Conservation (phyloP, 2,329 filamentous ascomycete genomes). For the Rhinocladiella similis region DNA sequence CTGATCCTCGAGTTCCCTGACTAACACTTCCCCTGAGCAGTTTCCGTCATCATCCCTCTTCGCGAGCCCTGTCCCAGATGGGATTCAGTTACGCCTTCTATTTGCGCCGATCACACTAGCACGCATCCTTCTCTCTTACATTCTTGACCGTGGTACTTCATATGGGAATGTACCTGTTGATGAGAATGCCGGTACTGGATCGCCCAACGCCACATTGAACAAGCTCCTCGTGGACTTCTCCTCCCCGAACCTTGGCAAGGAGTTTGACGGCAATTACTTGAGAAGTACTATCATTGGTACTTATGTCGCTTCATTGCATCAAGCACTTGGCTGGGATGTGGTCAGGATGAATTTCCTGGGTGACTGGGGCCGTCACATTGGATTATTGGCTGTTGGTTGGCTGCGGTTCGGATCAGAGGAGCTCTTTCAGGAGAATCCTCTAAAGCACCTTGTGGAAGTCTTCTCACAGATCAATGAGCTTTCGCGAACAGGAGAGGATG, state of each 20-base stretch:
- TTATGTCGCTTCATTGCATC: constrained; percentile 69
- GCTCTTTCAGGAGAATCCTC: constrained; percentile 69
- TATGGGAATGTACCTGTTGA: constrained; percentile 66
- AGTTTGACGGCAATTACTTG: constrained; percentile 73
- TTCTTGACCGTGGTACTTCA: constrained; percentile 60
- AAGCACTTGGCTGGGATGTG: constrained; percentile 69
- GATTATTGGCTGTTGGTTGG: constrained; percentile 71
- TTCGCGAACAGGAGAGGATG: constrained; percentile 59
- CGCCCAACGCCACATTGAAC: constrained; percentile 57
- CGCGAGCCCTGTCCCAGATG: constrained; percentile 65
- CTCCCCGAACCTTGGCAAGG: constrained; percentile 83
- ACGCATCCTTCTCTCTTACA: constrained; percentile 66
- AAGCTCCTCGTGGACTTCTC: constrained; percentile 81
- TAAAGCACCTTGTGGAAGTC: constrained; percentile 79
- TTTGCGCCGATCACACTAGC: constrained; percentile 70
- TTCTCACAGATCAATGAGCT: constrained; percentile 69
- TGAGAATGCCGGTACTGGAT: constrained; percentile 61
- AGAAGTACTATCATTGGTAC: constrained; percentile 76
- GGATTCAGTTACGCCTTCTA: constrained; percentile 76
- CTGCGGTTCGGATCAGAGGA: constrained; percentile 74
- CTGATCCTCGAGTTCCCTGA: not conserved
- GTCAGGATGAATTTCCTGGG: constrained; percentile 73
- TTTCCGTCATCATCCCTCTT: constrained; percentile 75
- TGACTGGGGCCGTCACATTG: constrained; percentile 65
- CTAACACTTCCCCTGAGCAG: constrained; percentile 28